phyloP scores from a whole-genome alignment of 2,329 filamentous ascomycete species.

The Colletotrichum tanaceti region DNA sequence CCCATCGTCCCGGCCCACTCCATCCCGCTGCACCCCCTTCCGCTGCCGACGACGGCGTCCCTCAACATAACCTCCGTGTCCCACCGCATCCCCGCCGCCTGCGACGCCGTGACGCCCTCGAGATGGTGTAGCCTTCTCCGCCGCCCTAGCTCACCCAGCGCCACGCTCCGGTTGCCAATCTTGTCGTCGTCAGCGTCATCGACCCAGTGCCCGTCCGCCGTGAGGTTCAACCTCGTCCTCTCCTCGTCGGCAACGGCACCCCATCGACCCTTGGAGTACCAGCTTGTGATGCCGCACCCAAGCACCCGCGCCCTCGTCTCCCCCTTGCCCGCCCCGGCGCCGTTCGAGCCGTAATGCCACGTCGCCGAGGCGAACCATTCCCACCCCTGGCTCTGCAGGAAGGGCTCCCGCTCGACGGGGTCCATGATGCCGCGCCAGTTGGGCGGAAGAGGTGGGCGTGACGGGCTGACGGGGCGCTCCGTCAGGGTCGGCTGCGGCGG shows the following conservation, averaged over 20 bases:
- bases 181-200: constrained; percentile 42
- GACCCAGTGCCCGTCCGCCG: constrained; percentile 54
- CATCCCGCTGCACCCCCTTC: constrained; percentile 53
- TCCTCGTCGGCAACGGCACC: constrained; percentile 48
- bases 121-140: constrained; percentile 54
- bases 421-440: constrained; percentile 49
- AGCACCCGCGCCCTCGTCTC: constrained; percentile 55
- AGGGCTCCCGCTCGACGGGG: constrained; percentile 51
- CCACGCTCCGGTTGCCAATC: constrained; percentile 44
- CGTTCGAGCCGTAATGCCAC: constrained; percentile 55
- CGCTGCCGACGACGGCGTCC: constrained; percentile 29
- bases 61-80: constrained; percentile 49
- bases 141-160: constrained; percentile 50
- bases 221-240: constrained; percentile 54
- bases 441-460: constrained; percentile 51
- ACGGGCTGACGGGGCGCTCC: constrained; percentile 50
- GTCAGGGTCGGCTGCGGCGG: constrained; percentile 52
- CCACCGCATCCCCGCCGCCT: constrained; percentile 50
- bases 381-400: constrained; percentile 54
- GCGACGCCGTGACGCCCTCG: constrained; percentile 46
- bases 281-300: constrained; percentile 58
- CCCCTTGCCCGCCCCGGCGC: constrained; percentile 53
- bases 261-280: constrained; percentile 55
- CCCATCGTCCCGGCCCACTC: constrained; percentile 57
- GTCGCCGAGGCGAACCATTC: constrained; percentile 59